Conservation (phyloP, 257 asterid genomes). For the Anisodus tanguticus region DNA sequence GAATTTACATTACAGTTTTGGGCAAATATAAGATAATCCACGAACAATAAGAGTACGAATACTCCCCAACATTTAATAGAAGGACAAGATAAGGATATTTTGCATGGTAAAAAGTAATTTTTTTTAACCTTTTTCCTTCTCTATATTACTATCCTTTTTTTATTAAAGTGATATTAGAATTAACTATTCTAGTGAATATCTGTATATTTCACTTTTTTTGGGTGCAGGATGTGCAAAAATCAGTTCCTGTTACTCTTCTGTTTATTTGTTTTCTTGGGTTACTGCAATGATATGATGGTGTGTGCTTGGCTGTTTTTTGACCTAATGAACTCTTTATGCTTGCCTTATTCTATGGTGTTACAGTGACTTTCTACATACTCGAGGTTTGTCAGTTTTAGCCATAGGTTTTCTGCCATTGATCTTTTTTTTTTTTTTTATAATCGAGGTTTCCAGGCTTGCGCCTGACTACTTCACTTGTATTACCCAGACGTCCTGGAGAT, state of each 20-base stretch:
- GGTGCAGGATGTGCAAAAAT: background rate
- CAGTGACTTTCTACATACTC: slow-evolving; percentile 27
- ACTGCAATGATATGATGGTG: slow-evolving; percentile 16
- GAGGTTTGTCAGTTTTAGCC: slow-evolving; percentile 20
- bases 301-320: slow-evolving; percentile 22
- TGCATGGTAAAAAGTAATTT: no score
- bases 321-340: slow-evolving; percentile 24
- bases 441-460: no score
- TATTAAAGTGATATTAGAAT: no score
- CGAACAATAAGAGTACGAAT: background rate
- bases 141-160: background rate
- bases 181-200: background rate
- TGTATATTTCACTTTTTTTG: background rate
- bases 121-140: background rate
- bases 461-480: no score
- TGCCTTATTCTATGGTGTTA: slow-evolving; percentile 23
- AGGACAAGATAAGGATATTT: no score
- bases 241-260: background rate
- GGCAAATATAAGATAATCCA: no score
- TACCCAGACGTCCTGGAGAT: no score
- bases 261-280: background rate
- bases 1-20: no score
- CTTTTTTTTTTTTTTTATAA: no score
- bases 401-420: background rate
- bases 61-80: no score